Base-by-base conservation (phyloP, 2,329 filamentous ascomycete species). In the Hypoxylon sp. region DNA sequence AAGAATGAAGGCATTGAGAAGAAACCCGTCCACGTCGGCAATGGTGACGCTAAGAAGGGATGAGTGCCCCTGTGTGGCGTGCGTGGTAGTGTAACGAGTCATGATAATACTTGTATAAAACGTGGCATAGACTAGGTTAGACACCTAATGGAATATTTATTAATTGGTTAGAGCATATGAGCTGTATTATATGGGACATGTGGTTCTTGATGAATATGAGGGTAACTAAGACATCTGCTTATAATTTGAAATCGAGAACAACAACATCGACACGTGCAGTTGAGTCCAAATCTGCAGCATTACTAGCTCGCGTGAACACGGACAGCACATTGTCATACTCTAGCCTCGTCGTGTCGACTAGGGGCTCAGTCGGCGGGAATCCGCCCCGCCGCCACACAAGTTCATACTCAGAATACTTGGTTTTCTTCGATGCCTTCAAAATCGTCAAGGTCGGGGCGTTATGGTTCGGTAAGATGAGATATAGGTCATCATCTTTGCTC, bases 271-370 rank as follows among this genome's bases (percentile, higher is more conserved):
- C 73, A 25, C 36, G 52, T 41, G 11, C 32, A 14, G 9, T 60
- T 36, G 55, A 65, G 38, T 63, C 45, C 51, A 55, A 11, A 41
- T 59, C 43, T 1, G 59, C 23, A n/a, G 30, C 59, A 1, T 34
- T 52, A 41, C 36, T 60, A 61, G 67, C 70, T 38, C 76, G 74
- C 23, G 77, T 74, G 52, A 80, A 78, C 34, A 82, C 69, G 1
- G 80, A 81, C 57, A 82, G 56, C 25, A 80, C 70, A 38, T 77
- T 75, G 19, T 81, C 80, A 17, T 76, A 45, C 9, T 75, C 74
- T 14, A 82, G 69, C 43, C 80, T 74, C n/a, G 75, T 72, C 4
- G 74, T 76, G 61, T 83, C 81, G 30, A 81, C 74, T 30, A 82
- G 65, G 6, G 81, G 81, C 63, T 82, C 81, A 0, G 80, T 79